Evolutionary conservation across 1,284 basidiomycete genomes (phyloP).

Genomic region (Puccinia polysora): DNA sequence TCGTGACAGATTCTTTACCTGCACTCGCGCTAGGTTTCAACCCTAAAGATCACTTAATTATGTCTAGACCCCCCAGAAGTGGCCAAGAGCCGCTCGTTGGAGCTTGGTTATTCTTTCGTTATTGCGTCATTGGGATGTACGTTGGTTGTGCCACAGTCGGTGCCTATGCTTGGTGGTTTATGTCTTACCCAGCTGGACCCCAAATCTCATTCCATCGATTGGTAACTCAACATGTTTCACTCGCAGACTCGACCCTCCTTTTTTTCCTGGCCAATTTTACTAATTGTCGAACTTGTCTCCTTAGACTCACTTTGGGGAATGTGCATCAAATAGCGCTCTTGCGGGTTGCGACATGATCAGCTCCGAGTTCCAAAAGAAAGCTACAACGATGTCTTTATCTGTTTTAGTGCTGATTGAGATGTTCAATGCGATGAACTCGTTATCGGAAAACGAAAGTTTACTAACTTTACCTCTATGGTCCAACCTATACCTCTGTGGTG

Average conservation of each 20-base stretch:
- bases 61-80: conserved; percentile 83
- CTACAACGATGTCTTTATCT: conserved; percentile 90
- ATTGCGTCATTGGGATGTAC: conserved; percentile 85
- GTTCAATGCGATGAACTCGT: conserved; percentile 98
- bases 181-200: conserved; percentile 80
- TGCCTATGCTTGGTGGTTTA: conserved; percentile 99
- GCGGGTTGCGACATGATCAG: conserved; percentile 91
- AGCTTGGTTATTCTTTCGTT: conserved; percentile 91
- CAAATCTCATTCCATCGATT: conserved; percentile 89
- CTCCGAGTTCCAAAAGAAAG: conserved; percentile 73
- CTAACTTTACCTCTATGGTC: conserved; percentile 83
- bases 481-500: conserved; percentile 82
- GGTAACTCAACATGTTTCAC: conserved; percentile 55
- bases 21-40: conserved; percentile 99
- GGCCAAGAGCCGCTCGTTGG: conserved; percentile 84
- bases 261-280: conserved; percentile 13
- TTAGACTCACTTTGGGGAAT: conserved; percentile 92
- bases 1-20: conserved; percentile 71
- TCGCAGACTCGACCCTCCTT: too few relatives aligned
- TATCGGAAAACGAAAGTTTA: conserved; percentile 95
- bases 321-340: conserved; percentile 58
- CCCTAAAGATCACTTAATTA: conserved; percentile 90
- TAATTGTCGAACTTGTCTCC: conserved; percentile 6
- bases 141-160: conserved; percentile 92
- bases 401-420: conserved; percentile 93